A percentile compares a stretch with the other conserved stretches of the same genome.
These are phyloP conservation scores for Baorangia bicolor DNA, from an alignment of 768 basidiomycete genomes.

Conservation along the genomic window DNA sequence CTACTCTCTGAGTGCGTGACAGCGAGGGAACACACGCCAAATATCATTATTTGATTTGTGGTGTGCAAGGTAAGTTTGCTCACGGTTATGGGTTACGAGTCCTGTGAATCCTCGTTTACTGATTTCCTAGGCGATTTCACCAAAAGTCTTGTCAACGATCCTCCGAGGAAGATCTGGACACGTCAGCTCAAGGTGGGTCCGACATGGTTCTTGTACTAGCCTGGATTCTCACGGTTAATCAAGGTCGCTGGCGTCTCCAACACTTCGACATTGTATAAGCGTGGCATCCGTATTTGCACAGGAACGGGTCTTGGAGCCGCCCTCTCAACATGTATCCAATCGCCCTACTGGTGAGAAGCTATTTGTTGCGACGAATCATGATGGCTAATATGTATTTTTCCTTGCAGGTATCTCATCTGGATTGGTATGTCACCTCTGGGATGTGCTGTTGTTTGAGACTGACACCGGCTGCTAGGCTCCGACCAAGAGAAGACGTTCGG, in stretches of 20 bases:
- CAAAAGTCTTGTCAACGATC: constrained; percentile 63
- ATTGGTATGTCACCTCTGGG: constrained; percentile 44
- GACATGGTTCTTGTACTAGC: background rate
- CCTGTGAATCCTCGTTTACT: background rate
- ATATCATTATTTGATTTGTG: constrained; percentile 79
- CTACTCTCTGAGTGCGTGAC: constrained; percentile 11
- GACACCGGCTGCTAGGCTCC: constrained; percentile 47
- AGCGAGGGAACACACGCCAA: constrained; percentile 73
- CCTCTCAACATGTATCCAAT: constrained; percentile 76
- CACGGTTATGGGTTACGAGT: background rate
- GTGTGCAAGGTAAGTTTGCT: constrained; percentile 57
- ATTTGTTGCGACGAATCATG: background rate
- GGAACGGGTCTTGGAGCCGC: constrained; percentile 82
- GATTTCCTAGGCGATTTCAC: constrained; percentile 65
- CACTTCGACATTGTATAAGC: constrained; percentile 74
- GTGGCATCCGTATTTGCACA: constrained; percentile 79
- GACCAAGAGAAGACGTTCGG: constrained; percentile 86
- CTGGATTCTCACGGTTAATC: constrained; percentile 4
- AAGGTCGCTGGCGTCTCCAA: constrained; percentile 81
- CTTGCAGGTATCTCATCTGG: constrained; percentile 72
- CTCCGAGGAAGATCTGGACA: constrained; percentile 73
- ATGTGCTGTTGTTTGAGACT: constrained; percentile 5
- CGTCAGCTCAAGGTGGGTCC: constrained; percentile 67
- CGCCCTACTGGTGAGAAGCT: constrained; percentile 57
- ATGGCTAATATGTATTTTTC: background rate